Evolutionary conservation across 352 stramenopile species (phyloP), one percentile per base, ranked within the genome.

Genomic region (Globisporangium okanoganense): DNA sequence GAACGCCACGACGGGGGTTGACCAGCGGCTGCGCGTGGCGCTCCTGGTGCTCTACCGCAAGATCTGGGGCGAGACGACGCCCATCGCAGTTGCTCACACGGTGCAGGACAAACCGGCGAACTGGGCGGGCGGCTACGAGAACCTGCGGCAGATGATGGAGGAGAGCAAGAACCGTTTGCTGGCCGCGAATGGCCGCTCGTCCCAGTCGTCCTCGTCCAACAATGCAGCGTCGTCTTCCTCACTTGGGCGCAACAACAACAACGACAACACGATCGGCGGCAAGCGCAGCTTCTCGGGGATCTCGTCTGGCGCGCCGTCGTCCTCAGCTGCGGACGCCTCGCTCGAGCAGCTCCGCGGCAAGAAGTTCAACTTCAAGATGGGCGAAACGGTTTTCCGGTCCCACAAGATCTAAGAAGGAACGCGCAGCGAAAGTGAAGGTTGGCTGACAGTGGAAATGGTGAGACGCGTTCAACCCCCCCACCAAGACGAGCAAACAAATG

Each of bases 341-440:
- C 66, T 94, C 12, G 85, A 94, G 61, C 82, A 91, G 56, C 66
- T 92, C 38, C 84, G 84, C 5, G 82, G 85, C 70, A 94, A 94
- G 71, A 94, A 92, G 57, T 82, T 94, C 69, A 92, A 92, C 70
- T 85, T 94, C 58, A 91, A 89, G 64, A 85, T 91, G 75, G 83
- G 83, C 41, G 82, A 91, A 44, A 90, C 77, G 25, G 73, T 79
- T 10, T 83, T 94, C 61, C 79, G 79, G 25, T 91, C 85, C n/a
- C 81, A 92, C 63, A 91, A 94, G 61, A 68, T 94, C n/a, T 92
- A 73, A 58, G n/a, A 14, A 22, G 29, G 20, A 14, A 48, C 7
- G 36, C 14, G 9, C 18, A 47, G n/a, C 7, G 41, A 44, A 18
- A n/a, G 38, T 33, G 29, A 33, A 33, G 29, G 29, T 33, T n/a